Percentiles rank a stretch among this genome's conserved stretches.
Conservation (phyloP, 2,329 filamentous ascomycete species). For the Sclerotinia glacialis region DNA sequence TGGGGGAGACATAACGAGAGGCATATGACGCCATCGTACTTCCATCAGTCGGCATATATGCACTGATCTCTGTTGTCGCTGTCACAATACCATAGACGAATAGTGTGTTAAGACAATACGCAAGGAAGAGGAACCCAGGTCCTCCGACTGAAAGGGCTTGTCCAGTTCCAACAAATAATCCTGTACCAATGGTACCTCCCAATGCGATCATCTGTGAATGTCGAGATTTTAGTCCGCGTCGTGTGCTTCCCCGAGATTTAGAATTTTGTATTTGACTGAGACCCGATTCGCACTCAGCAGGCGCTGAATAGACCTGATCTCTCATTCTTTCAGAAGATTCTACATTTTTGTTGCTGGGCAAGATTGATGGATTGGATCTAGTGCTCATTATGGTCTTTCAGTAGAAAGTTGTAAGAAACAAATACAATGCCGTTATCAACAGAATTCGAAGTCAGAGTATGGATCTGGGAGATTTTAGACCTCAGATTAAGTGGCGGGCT, state of each 20-base stretch:
- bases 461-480: neutral
- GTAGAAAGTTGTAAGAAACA: no score
- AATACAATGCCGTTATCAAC: neutral
- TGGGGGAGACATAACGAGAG: neutral
- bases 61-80: neutral
- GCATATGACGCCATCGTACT: neutral
- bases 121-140: neutral
- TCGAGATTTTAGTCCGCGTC: neutral
- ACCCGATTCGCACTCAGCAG: neutral
- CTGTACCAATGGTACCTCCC: neutral
- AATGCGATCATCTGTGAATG: conserved; percentile 3
- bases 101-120: neutral
- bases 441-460: neutral
- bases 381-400: neutral
- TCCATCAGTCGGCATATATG: neutral
- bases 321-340: neutral
- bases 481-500: neutral
- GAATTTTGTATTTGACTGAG: neutral
- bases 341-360: neutral
- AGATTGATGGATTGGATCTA: neutral
- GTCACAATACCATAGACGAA: neutral
- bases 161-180: neutral
- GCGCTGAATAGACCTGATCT: neutral
- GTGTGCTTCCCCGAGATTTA: neutral
- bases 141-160: neutral